Evolutionary conservation across 2,329 filamentous ascomycete genomes (phyloP), one percentile per base, ranked within the genome.

Genomic region (Calonectria fujianensis): DNA sequence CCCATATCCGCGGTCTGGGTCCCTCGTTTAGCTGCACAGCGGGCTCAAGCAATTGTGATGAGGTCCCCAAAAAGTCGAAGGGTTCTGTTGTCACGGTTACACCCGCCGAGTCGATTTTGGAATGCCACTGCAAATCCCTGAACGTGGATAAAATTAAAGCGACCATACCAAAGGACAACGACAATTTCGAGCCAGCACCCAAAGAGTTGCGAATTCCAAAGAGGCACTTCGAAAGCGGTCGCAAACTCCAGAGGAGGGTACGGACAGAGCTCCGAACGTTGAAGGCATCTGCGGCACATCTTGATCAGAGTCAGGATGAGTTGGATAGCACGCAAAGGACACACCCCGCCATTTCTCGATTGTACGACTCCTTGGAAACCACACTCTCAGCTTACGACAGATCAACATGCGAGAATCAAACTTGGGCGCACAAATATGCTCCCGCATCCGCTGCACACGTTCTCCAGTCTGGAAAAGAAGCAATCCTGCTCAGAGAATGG

Each of bases 361-460:
- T 95, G 2, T 94, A 93, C 79, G 83, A 87, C 3, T 88, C 89
- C 0, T 88, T 98, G 39, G 85, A 88, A 57, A 88, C 87, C 1
- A 88, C 88, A 0, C 87, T 96, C 16, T 96, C 94, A 6, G 93
- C 96, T 0, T 98, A 96, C 80, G 97, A 99, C 82, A 90, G 87
- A 75, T 94, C 93, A 11, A 90, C 89, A 65, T 98, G 94, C 79
- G 96, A 98, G 81, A 88, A 87, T 2, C 85, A 90, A 35, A 85
- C 91, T 11, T 99, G 97, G 97, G 84, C 89, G 2, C 93, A 96
- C 51, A 98, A 98, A 81, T 98, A 98, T 85, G 91, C 94, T 0
- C 97, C 97, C 0, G 85, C 84, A 32, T 87, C 85, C 45, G 92
- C 95, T 3, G 87, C 87, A 5, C 92, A 96, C 73, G 93, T 98